A percentile compares a stretch with the other conserved stretches of the same genome.
phyloP scores from a whole-genome alignment of 331 rosid genomes.

The Quercus tomentella region DNA sequence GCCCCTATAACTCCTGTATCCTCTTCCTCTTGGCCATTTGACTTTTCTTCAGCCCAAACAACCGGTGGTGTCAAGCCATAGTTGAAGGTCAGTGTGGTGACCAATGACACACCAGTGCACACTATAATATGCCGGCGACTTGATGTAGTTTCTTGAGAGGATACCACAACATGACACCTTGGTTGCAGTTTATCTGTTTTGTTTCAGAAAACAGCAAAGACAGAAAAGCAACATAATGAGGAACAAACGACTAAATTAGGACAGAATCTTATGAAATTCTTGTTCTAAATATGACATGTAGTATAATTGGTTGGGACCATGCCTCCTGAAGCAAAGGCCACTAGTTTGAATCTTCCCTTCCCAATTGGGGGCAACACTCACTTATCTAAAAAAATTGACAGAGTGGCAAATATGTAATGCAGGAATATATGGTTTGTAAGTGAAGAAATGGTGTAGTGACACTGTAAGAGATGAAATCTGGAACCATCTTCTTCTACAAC shows the following conservation, averaged over 20 bases:
- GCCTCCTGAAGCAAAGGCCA: no score
- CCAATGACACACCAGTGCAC: constrained; percentile 31
- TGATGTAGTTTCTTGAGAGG: constrained; percentile 33
- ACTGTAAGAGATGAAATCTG: background rate
- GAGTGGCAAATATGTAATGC: background rate
- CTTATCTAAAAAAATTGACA: background rate
- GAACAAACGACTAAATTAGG: background rate
- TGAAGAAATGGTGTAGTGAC: background rate
- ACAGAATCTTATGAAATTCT: background rate
- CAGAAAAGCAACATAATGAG: constrained; percentile 7
- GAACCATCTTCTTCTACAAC: background rate
- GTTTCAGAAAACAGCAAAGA: constrained; percentile 42
- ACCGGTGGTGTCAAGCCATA: constrained; percentile 31
- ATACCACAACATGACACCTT: constrained; percentile 38
- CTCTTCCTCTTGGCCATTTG: constrained; percentile 44
- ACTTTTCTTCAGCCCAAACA: constrained; percentile 54
- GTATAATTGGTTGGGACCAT: no score
- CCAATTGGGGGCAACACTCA: no score
- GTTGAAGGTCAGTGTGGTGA: constrained; percentile 35
- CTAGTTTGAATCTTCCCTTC: no score
- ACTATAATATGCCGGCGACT: constrained; percentile 49
- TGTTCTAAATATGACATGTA: no score
- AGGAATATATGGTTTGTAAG: background rate
- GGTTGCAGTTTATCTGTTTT: constrained; percentile 50
- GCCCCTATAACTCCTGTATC: constrained; percentile 56